These are phyloP conservation scores for Leptomonas pyrrhocoris DNA, from an alignment of 208 protist genomes.

Conservation along the genomic window DNA sequence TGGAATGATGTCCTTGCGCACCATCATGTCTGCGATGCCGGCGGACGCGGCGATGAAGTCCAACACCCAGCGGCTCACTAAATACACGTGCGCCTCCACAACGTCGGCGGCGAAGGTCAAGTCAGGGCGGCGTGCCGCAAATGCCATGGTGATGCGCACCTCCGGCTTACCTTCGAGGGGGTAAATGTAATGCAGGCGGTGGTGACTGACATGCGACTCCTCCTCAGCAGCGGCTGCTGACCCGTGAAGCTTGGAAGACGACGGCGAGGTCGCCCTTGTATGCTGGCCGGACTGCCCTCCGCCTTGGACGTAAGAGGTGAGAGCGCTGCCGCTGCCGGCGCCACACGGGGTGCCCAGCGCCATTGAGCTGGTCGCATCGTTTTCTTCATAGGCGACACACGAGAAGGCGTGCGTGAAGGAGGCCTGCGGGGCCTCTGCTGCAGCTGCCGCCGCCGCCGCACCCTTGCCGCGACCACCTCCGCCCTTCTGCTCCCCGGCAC, in stretches of 20 bases:
- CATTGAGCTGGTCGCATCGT: slow-evolving; percentile 15
- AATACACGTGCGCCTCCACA: slow-evolving; percentile 73
- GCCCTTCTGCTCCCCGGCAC: slow-evolving; percentile 16
- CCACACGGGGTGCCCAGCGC: slow-evolving; percentile 7
- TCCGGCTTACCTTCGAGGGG: slow-evolving; percentile 54
- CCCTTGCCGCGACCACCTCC: slow-evolving; percentile 21
- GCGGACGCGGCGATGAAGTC: slow-evolving; percentile 67
- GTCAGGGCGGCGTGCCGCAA: slow-evolving; percentile 66
- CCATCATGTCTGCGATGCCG: slow-evolving; percentile 34
- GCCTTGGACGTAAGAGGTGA: too few relatives aligned
- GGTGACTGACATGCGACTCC: slow-evolving; percentile 31
- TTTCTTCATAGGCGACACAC: slow-evolving; percentile 73
- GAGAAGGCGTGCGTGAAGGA: slow-evolving; percentile 57
- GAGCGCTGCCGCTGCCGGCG: slow-evolving; percentile 2
- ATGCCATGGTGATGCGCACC: slow-evolving; percentile 66
- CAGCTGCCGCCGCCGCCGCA: slow-evolving; percentile 4
- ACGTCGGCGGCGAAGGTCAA: slow-evolving; percentile 71
- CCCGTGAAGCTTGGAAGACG: slow-evolving; percentile 3
- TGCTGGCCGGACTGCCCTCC: neutral
- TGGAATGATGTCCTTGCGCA: slow-evolving; percentile 53
- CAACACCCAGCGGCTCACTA: slow-evolving; percentile 77
- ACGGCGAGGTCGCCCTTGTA: neutral
- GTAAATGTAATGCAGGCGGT: slow-evolving; percentile 73
- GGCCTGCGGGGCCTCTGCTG: slow-evolving; percentile 4
- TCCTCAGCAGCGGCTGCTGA: neutral